A percentile compares a stretch with the other conserved stretches of the same genome.
Conservation (phyloP, 164 flowering plant genomes). For the Cinnamomum chago region DNA sequence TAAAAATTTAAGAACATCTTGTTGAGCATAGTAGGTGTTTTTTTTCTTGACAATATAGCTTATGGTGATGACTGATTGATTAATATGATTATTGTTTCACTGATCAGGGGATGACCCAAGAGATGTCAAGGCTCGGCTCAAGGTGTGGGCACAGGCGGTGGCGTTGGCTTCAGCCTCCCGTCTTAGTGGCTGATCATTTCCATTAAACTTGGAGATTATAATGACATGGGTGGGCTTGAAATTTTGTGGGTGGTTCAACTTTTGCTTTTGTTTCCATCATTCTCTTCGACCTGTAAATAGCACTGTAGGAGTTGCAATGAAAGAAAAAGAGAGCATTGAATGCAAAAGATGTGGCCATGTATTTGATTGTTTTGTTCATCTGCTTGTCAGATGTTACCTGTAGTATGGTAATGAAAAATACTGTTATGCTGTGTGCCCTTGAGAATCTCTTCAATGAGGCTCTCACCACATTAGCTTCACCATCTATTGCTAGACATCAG, state of each 20-base stretch:
- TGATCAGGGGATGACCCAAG: conserved; percentile 59
- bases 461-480: no score
- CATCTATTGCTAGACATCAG: no score
- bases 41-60: neutral
- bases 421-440: no score
- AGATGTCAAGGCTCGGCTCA: conserved; percentile 72
- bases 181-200: conserved; percentile 13
- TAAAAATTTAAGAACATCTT: no score
- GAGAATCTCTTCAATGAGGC: no score
- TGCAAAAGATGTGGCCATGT: no score
- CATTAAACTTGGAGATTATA: no score
- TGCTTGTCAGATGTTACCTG: no score
- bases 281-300: neutral
- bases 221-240: neutral
- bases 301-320: neutral
- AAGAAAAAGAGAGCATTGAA: neutral
- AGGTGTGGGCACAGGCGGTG: conserved; percentile 80
- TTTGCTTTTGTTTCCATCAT: neutral
- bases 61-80: neutral
- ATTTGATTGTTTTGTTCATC: no score
- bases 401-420: no score
- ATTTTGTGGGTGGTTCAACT: neutral
- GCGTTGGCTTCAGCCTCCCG: conserved; percentile 52
- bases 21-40: no score
- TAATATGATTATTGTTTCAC: neutral